Conservation (phyloP, 768 basidiomycete genomes). For the Obba rivulosa region DNA sequence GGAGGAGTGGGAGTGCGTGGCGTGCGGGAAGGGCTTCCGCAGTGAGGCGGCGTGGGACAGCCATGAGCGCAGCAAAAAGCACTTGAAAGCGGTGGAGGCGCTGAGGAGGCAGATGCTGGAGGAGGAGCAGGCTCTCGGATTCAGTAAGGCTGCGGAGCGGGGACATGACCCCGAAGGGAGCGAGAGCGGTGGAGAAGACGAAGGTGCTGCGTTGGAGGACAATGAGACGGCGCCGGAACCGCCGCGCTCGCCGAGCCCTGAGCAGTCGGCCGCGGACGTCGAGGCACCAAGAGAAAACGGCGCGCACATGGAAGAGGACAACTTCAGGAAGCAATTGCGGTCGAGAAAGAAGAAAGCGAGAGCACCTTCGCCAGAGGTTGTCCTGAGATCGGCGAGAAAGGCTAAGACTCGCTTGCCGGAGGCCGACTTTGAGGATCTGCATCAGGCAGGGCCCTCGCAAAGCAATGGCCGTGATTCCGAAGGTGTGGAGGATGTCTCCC, state of each 20-base stretch:
- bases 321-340: constrained; percentile 9
- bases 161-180: constrained; percentile 17
- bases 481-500: background rate
- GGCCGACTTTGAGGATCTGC: too few species aligned
- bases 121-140: constrained; percentile 65
- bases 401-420: background rate
- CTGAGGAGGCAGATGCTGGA: constrained; percentile 71
- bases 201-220: constrained; percentile 11
- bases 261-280: constrained; percentile 5
- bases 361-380: constrained; percentile 4
- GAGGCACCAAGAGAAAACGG: constrained; percentile 8
- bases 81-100: constrained; percentile 79
- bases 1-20: constrained; percentile 95
- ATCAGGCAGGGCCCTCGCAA: too few species aligned
- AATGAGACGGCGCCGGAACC: constrained; percentile 2
- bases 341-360: constrained; percentile 19
- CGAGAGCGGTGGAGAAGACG: constrained; percentile 22
- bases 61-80: constrained; percentile 94
- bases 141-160: constrained; percentile 27
- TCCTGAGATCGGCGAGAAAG: constrained; percentile 9
- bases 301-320: constrained; percentile 5
- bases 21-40: constrained; percentile 82
- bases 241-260: background rate
- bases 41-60: constrained; percentile 95
- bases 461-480: background rate